Percentiles rank a stretch among this genome's conserved stretches.
Conservation (phyloP, 208 protist species). For the Acanthamoeba lenticulata region DNA sequence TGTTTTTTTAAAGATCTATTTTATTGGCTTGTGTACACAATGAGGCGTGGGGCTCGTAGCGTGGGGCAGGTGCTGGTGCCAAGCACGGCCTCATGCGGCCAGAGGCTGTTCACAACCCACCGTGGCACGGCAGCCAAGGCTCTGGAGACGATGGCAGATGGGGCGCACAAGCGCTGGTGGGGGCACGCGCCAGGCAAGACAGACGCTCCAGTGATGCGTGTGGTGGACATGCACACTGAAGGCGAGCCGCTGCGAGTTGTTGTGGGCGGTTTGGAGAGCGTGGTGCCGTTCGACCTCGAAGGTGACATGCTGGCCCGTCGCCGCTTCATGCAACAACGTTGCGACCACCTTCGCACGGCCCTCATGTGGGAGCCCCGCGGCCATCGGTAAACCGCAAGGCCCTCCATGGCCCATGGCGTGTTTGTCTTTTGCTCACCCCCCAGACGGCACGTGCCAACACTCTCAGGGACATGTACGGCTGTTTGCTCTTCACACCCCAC, state of each 20-base stretch:
- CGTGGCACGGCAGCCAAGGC: no score
- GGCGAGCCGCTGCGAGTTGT: conserved; percentile 10
- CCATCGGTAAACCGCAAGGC: neutral
- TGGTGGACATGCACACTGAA: conserved; percentile 47
- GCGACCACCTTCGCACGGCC: neutral
- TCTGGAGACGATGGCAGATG: neutral
- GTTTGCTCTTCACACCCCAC: neutral
- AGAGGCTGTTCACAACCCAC: no score
- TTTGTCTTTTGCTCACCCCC: neutral
- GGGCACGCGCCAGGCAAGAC: neutral
- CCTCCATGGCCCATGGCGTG: neutral
- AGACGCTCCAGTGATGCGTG: neutral
- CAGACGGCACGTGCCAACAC: neutral
- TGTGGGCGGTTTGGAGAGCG: neutral
- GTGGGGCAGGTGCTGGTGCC: no score
- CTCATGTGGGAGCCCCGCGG: conserved; percentile 53
- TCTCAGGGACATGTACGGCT: conserved; percentile 32
- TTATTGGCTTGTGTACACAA: no score
- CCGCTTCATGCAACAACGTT: neutral
- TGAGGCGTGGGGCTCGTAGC: no score
- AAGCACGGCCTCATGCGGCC: no score
- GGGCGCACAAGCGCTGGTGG: neutral
- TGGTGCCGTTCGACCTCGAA: neutral
- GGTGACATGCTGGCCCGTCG: conserved; percentile 7
- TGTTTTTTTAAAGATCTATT: no score